Evolutionary conservation across 2,329 filamentous ascomycete genomes (phyloP).

Genomic region (Talaromyces albobiverticillius): DNA sequence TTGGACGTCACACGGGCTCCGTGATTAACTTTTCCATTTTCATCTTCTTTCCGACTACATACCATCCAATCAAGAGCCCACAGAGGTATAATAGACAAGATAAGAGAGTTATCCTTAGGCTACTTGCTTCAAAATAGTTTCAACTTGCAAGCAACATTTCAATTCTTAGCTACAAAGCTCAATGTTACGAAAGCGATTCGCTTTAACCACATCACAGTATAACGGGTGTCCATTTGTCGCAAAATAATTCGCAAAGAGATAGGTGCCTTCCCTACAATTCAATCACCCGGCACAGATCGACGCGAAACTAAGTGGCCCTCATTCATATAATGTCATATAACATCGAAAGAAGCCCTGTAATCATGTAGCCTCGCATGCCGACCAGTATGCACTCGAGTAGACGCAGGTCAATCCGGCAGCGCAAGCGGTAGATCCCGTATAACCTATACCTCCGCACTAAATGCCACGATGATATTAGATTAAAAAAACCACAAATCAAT

Average conservation of each 20-base stretch:
- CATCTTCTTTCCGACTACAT: no score
- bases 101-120: no score
- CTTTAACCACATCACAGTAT: background rate
- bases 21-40: no score
- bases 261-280: background rate
- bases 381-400: conserved; percentile 9
- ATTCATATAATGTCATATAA: background rate
- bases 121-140: no score
- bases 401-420: conserved; percentile 5
- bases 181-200: background rate
- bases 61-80: no score
- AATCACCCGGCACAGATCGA: background rate
- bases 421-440: conserved; percentile 14
- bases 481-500: background rate
- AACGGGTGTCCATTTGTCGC: background rate
- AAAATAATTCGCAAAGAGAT: background rate
- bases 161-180: background rate
- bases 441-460: conserved; percentile 12
- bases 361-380: conserved; percentile 8
- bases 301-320: background rate
- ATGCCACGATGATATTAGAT: background rate
- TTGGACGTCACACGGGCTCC: no score
- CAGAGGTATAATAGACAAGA: no score
- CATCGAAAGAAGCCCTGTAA: background rate
- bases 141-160: background rate